Conservation (phyloP, 2,329 filamentous ascomycete species). For the Neoarthrinium moseri region DNA sequence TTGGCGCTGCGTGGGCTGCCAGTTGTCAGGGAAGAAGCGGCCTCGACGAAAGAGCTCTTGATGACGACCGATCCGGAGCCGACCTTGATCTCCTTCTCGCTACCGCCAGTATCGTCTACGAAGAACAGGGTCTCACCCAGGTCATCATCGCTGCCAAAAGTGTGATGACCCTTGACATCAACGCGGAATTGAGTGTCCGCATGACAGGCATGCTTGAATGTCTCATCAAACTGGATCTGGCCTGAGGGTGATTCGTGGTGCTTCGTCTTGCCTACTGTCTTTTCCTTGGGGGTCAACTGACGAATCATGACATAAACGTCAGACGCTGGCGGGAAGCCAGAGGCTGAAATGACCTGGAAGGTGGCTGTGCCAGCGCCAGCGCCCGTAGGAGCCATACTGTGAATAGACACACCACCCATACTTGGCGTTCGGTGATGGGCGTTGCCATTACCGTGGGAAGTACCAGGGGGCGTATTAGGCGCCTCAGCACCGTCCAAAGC, state of each 20-base stretch:
- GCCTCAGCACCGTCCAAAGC: conserved; percentile 29
- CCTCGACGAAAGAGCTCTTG: conserved; percentile 69
- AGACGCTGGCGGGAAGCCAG: conserved; percentile 71
- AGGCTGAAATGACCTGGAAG: conserved; percentile 77
- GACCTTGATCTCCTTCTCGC: conserved; percentile 72
- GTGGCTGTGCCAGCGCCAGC: conserved; percentile 72
- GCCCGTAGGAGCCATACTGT: conserved; percentile 60
- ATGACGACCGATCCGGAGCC: conserved; percentile 72
- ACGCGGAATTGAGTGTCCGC: conserved; percentile 86
- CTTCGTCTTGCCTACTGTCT: conserved; percentile 89
- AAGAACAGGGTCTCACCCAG: conserved; percentile 88
- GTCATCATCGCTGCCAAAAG: conserved; percentile 78
- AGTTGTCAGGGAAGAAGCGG: conserved; percentile 20
- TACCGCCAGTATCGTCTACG: conserved; percentile 74
- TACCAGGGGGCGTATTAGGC: conserved; percentile 28
- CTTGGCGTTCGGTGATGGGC: conserved; percentile 55
- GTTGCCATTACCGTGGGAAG: conserved; percentile 28
- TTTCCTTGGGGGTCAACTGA: conserved; percentile 66
- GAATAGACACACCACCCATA: conserved; percentile 63
- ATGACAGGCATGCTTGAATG: conserved; percentile 73
- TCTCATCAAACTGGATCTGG: conserved; percentile 70
- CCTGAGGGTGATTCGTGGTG: conserved; percentile 74
- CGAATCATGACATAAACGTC: conserved; percentile 78
- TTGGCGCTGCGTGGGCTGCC: conserved; percentile 45
- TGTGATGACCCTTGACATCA: conserved; percentile 80